Evolutionary conservation across 2,329 filamentous ascomycete species (phyloP), one percentile per base, ranked within the genome.

Genomic region (Paracamarosporium sp.): DNA sequence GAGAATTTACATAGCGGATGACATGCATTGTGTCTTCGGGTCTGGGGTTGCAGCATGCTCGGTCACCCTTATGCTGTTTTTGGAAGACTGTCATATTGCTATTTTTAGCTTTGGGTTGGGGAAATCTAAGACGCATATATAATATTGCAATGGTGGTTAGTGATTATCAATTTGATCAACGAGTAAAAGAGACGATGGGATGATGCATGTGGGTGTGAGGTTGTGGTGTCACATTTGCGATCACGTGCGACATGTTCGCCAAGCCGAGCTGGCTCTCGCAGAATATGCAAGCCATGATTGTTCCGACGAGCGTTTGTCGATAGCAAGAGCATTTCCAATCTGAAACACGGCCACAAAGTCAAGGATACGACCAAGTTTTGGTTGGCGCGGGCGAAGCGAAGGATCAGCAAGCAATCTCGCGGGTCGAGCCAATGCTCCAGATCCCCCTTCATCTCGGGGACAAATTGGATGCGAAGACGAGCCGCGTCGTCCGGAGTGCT

Each of bases 371-470:
- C 28, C 31, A 24, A 27, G 13, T 24, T 33, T 33, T 45, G 31
- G n/a, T 38, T 44, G 3, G 31, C 9, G 33, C 33, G 43, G 8
- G 2, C 12, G 41, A 45, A 36, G 50, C 50, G 50, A 58, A 58
- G 56, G 56, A 58, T 58, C 45, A 54, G 55, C 55, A 50, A 57
- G 55, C 50, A 57, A 57, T 48, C 41, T 50, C 43, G 8, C 28
- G 27, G 25, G 13, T 11, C 47, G 44, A 35, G 48, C 36, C 35
- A 51, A 24, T 30, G 27, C 27, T 36, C 31, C 43, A 40, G 41
- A 45, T 48, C 12, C 44, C 31, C 55, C 50, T 53, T 53, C 48
- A 46, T 55, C 33, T 47, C 17, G 30, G 7, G 12, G 22, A 50
- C 50, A 33, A 43, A 50, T 57, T 54, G 43, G 35, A 25, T 36